A percentile compares a stretch with the other conserved stretches of the same genome.
Evolutionary conservation across 148 eudicot genomes (phyloP).

Genomic region (Vaccinium darrowii): DNA sequence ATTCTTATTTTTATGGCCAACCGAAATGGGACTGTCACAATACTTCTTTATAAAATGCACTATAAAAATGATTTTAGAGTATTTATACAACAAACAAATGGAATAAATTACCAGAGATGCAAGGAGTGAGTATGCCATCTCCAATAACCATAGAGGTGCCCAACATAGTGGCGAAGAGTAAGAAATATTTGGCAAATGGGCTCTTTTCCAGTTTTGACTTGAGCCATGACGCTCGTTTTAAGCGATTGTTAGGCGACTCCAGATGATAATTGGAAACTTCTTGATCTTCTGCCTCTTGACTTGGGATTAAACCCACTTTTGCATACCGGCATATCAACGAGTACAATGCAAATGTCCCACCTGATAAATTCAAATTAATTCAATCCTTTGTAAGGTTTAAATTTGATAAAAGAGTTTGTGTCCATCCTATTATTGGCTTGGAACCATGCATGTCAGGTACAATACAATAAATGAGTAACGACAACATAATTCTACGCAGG

Average conservation of each 20-base stretch:
- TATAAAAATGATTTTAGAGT: too few species aligned
- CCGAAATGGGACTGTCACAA: too few species aligned
- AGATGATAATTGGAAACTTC: slow-evolving; percentile 19
- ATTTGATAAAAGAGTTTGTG: too few species aligned
- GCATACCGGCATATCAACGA: slow-evolving; percentile 31
- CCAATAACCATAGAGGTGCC: slow-evolving; percentile 41
- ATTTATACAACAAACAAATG: too few species aligned
- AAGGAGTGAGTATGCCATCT: slow-evolving; percentile 36
- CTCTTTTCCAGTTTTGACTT: slow-evolving; percentile 28
- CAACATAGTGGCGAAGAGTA: slow-evolving; percentile 27
- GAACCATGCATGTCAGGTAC: too few species aligned
- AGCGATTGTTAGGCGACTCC: slow-evolving; percentile 14
- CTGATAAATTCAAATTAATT: background rate
- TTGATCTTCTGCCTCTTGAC: slow-evolving; percentile 23
- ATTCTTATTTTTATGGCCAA: too few species aligned
- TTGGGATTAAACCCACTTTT: slow-evolving; percentile 26
- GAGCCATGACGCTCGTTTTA: slow-evolving; percentile 15
- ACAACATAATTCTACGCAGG: too few species aligned
- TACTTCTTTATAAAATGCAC: too few species aligned
- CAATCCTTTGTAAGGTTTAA: too few species aligned
- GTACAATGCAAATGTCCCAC: slow-evolving; percentile 37
- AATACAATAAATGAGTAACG: too few species aligned
- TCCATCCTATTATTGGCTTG: too few species aligned
- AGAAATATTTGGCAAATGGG: slow-evolving; percentile 7
- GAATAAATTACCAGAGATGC: slow-evolving; percentile 28